Conservation (phyloP, 352 stramenopile genomes). For the Globisporangium iwayamae region DNA sequence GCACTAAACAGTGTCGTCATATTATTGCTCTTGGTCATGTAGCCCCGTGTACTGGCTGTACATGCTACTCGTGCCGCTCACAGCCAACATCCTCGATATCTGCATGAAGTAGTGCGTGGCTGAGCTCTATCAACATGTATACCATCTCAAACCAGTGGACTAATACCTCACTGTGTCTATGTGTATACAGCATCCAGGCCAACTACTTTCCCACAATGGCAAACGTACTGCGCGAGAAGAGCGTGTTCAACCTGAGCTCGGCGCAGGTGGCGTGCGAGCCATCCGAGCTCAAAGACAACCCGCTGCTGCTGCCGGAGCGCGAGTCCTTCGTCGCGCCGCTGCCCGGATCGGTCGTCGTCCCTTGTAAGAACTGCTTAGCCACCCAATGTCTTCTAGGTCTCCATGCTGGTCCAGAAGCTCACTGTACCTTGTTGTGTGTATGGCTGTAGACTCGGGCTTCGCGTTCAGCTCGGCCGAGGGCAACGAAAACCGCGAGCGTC, state of each 20-base stretch:
- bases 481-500: not conserved
- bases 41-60: conserved; percentile 70
- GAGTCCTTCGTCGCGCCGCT: conserved; percentile 13
- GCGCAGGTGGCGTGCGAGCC: conserved; percentile 43
- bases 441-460: conserved; percentile 39
- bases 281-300: conserved; percentile 1
- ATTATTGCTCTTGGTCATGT: not conserved
- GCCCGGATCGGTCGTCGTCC: conserved; percentile 21
- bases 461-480: conserved; percentile 47
- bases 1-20: not conserved
- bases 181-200: conserved; percentile 32
- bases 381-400: conserved; percentile 14
- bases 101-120: conserved; percentile 58
- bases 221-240: conserved; percentile 65
- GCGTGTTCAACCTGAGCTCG: conserved; percentile 35
- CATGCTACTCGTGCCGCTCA: conserved; percentile 60
- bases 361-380: conserved; percentile 23
- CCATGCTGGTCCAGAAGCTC: not conserved
- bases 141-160: not conserved
- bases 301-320: conserved; percentile 6
- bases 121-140: not conserved
- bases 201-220: conserved; percentile 71
- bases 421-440: conserved; percentile 15
- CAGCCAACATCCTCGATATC: conserved; percentile 58
- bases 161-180: not conserved